These are phyloP conservation scores for Pichia sp. DNA, from an alignment of 1,139 yeast genomes.

Conservation along the genomic window DNA sequence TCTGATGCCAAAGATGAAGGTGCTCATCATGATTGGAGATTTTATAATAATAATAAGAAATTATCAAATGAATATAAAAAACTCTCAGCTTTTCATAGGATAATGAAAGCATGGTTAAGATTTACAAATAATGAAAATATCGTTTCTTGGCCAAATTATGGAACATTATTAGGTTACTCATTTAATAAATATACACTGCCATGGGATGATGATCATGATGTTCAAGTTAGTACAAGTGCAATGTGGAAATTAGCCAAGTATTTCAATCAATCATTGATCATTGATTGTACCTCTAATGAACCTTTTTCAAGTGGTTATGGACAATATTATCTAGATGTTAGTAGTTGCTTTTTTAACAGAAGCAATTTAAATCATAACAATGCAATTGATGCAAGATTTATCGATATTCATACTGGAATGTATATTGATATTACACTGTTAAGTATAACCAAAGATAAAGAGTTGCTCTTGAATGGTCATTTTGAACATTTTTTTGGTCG, in stretches of 20 bases:
- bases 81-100: conserved; percentile 36
- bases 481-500: conserved; percentile 1
- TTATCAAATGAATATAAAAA: conserved; percentile 33
- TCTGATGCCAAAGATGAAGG: conserved; percentile 17
- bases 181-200: conserved; percentile 54
- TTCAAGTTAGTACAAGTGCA: conserved; percentile 43
- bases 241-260: conserved; percentile 35
- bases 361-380: conserved; percentile 37
- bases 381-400: conserved; percentile 55
- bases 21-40: conserved; percentile 37
- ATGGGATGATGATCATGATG: conserved; percentile 59
- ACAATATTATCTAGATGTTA: conserved; percentile 43
- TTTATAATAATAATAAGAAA: conserved; percentile 34
- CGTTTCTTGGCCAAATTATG: conserved; percentile 55
- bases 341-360: conserved; percentile 34
- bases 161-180: conserved; percentile 52
- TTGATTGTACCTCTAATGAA: conserved; percentile 31
- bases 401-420: conserved; percentile 45
- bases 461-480: conserved; percentile 16
- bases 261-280: conserved; percentile 42
- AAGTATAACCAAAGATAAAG: conserved; percentile 25
- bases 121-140: conserved; percentile 37
- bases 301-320: conserved; percentile 31
- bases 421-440: conserved; percentile 45
- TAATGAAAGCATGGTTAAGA: conserved; percentile 46